Evolutionary conservation across 345 rosid genomes (phyloP).

Genomic region (Aquilaria sinensis): DNA sequence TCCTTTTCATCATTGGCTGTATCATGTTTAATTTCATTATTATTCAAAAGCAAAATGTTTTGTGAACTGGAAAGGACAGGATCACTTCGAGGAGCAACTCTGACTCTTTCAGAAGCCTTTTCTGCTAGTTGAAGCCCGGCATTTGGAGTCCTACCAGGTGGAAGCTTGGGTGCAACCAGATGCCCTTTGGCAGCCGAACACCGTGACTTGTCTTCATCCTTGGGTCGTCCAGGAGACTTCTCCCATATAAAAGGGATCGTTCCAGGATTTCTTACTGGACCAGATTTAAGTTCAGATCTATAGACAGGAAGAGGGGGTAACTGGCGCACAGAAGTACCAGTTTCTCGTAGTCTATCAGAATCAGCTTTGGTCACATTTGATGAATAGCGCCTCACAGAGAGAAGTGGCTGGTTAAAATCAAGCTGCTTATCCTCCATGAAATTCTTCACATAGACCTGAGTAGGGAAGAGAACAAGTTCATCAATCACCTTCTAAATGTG

Average conservation of each 20-base stretch:
- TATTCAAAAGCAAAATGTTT: slow-evolving; percentile 11
- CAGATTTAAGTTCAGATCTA: slow-evolving; percentile 82
- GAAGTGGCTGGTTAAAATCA: slow-evolving; percentile 70
- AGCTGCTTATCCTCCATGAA: slow-evolving; percentile 80
- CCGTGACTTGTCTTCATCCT: slow-evolving; percentile 38
- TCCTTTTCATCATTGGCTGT: slow-evolving; percentile 22
- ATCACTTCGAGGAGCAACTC: slow-evolving; percentile 9
- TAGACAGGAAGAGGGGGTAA: slow-evolving; percentile 51
- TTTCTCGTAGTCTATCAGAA: slow-evolving; percentile 35
- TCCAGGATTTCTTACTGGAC: slow-evolving; percentile 80
- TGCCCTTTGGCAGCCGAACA: slow-evolving; percentile 17
- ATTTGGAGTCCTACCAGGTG: slow-evolving; percentile 61
- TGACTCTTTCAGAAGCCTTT: slow-evolving; percentile 18
- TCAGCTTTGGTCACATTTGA: slow-evolving; percentile 27
- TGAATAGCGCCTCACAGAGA: slow-evolving; percentile 65
- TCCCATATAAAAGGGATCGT: slow-evolving; percentile 94
- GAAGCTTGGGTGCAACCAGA: slow-evolving; percentile 67
- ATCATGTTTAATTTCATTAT: slow-evolving; percentile 14
- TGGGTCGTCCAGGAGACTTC: slow-evolving; percentile 74
- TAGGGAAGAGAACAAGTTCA: slow-evolving; percentile 20
- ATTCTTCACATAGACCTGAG: slow-evolving; percentile 27
- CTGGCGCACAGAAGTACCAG: slow-evolving; percentile 28
- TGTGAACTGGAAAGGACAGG: slow-evolving; percentile 10
- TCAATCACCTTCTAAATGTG: slow-evolving; percentile 6
- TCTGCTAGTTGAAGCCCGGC: slow-evolving; percentile 21